Evolutionary conservation across 495 filamentous ascomycete species (phyloP), one percentile per base, ranked within the genome.

Genomic region (Xylaria nigripes): DNA sequence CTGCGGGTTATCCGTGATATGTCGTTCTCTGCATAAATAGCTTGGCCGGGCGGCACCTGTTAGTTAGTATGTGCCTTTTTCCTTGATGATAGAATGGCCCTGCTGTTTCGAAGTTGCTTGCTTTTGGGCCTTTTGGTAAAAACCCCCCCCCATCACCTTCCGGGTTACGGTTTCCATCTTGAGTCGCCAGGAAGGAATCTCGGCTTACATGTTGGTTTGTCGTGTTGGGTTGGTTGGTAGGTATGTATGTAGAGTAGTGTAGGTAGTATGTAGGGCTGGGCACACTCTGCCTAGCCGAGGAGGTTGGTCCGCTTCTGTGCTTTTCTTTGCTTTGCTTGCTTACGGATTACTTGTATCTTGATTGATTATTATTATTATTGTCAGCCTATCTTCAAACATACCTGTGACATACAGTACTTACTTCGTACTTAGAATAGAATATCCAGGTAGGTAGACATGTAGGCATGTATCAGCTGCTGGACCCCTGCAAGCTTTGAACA

Each of bases 91-190:
- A n/a, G n/a, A n/a, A n/a, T n/a, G n/a, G 25, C 25, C 50, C 27
- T 45, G 42, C 41, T 45, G 32, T 23, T 48, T 54, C 3, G 32
- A 8, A 36, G 6, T 15, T 36, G 13, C 32, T 36, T 29, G 27
- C 27, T 54, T 54, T 46, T 22, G 51, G 5, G 25, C 44, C 51
- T 22, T 32, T 13, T 21, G 24, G 45, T 32, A 54, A 48, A n/a
- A n/a, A n/a, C n/a, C n/a, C 41, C 29, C 21, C 29, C 34, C 40
- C 25, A 3, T 30, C 18, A 40, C 19, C 38, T 32, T 32, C 7
- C 16, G n/a, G 15, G n/a, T n/a, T n/a, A 2, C 16, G 10, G 40
- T 54, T 22, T 16, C 51, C 44, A 23, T 48, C 23, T 32, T 48
- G 23, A 29, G 34, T 42, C 22, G n/a, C 27, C 9, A 30, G 25